Conservation (phyloP, 2,329 filamentous ascomycete genomes). For the Neoarthrinium moseri region DNA sequence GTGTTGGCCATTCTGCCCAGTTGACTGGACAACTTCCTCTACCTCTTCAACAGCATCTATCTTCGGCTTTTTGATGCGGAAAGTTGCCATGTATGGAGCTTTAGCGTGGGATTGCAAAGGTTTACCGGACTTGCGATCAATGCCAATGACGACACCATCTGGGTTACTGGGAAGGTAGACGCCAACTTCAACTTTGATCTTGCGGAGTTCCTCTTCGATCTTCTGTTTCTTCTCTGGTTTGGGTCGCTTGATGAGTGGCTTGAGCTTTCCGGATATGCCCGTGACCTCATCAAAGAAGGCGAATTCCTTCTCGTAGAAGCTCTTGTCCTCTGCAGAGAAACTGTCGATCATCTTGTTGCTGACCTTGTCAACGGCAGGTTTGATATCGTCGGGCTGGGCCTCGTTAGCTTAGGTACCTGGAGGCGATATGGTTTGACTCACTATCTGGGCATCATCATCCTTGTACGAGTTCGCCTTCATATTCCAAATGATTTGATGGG, state of each 20-base stretch:
- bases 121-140: constrained; percentile 96
- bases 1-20: constrained; percentile 34
- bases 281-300: constrained; percentile 98
- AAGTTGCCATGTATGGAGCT: constrained; percentile 98
- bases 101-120: constrained; percentile 97
- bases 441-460: constrained; percentile 85
- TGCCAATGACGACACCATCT: constrained; percentile 94
- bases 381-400: constrained; percentile 77
- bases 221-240: constrained; percentile 99
- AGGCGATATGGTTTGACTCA: constrained; percentile 39
- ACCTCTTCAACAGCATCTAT: constrained; percentile 46
- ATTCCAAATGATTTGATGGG: constrained; percentile 99
- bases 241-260: constrained; percentile 84
- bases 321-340: constrained; percentile 75
- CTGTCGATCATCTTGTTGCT: constrained; percentile 79
- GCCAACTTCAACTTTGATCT: constrained; percentile 94
- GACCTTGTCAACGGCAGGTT: constrained; percentile 89
- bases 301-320: constrained; percentile 93
- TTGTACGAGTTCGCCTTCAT: constrained; percentile 99
- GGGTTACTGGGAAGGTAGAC: constrained; percentile 97
- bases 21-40: constrained; percentile 50
- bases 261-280: constrained; percentile 89
- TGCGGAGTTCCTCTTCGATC: constrained; percentile 96
- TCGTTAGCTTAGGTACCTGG: constrained; percentile 15
- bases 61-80: constrained; percentile 86